A percentile compares a stretch with the other conserved stretches of the same genome.
These are phyloP conservation scores for Artemisia tridentata DNA, from an alignment of 129 eudicot genomes.

Conservation along the genomic window DNA sequence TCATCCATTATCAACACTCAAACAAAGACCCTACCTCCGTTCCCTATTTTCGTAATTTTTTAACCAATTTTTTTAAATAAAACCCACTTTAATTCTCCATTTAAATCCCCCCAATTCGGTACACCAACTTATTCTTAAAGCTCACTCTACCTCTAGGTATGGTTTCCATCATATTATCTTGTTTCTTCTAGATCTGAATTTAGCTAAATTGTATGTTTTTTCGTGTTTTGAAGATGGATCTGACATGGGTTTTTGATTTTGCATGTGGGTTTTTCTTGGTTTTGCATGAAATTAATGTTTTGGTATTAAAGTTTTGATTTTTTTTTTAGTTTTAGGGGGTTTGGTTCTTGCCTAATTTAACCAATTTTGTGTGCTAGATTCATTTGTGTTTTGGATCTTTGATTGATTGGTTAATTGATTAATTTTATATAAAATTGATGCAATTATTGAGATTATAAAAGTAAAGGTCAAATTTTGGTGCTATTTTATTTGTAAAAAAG, in stretches of 20 bases:
- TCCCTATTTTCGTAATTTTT: constrained; percentile 1
- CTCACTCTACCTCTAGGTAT: constrained; percentile 25
- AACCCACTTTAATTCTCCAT: constrained; percentile 15
- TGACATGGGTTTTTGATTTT: constrained; percentile 23
- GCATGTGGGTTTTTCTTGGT: constrained; percentile 7
- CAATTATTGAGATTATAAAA: constrained; percentile 2
- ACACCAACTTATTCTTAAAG: constrained; percentile 8
- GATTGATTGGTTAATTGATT: background rate
- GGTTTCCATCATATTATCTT: constrained; percentile 15
- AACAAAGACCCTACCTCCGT: background rate
- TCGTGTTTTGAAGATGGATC: constrained; percentile 13
- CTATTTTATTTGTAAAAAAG: background rate
- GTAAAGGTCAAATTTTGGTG: background rate
- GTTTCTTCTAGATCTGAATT: constrained; percentile 21
- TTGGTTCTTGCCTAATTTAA: constrained; percentile 4
- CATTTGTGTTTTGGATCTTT: constrained; percentile 11
- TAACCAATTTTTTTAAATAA: background rate
- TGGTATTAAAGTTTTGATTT: constrained; percentile 9
- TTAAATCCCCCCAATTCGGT: constrained; percentile 13
- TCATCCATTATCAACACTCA: constrained; percentile 21
- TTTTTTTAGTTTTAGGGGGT: constrained; percentile 9
- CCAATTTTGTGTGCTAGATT: background rate
- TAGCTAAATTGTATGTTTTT: too few relatives aligned
- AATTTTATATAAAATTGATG: background rate
- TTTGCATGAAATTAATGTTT: background rate